Evolutionary conservation across 2,329 filamentous ascomycete species (phyloP).

Genomic region (Epichloe aotearoae): DNA sequence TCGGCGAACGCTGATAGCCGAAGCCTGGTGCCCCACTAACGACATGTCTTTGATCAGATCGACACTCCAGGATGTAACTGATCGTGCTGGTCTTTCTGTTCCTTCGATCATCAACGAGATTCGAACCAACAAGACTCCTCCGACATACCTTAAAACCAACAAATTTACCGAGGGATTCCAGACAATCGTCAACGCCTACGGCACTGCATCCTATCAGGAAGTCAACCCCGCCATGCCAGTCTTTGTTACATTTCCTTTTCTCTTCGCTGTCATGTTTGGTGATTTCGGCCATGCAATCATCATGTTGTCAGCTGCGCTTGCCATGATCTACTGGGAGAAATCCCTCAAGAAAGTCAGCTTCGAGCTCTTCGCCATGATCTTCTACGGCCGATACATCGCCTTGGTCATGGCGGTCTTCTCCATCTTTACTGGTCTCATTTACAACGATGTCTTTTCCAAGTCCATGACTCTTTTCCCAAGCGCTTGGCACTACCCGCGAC

Average conservation of each 20-base stretch:
- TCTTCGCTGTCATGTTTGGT: conserved; percentile 99
- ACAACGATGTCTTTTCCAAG: conserved; percentile 95
- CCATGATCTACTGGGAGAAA: conserved; percentile 97
- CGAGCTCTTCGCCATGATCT: conserved; percentile 95
- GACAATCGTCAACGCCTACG: conserved; percentile 97
- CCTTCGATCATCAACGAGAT: conserved; percentile 98
- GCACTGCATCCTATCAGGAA: conserved; percentile 92
- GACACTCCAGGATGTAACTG: conserved; percentile 91
- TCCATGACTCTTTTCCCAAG: conserved; percentile 79
- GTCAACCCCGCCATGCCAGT: conserved; percentile 93
- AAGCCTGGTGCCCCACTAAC: conserved; percentile 94
- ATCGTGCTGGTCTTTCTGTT: conserved; percentile 87
- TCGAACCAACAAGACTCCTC: conserved; percentile 90
- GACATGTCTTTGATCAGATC: conserved; percentile 80
- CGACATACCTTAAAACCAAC: conserved; percentile 95
- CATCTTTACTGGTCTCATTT: conserved; percentile 91
- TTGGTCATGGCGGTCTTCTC: conserved; percentile 97
- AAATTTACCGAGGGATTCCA: conserved; percentile 98
- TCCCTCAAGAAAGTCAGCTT: conserved; percentile 82
- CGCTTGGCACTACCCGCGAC: conserved; percentile 71
- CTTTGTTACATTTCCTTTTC: conserved; percentile 96
- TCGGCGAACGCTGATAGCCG: conserved; percentile 89
- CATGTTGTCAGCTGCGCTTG: conserved; percentile 69
- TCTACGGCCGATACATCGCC: conserved; percentile 97
- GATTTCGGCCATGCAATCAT: conserved; percentile 89